Percentiles rank a stretch among this genome's conserved stretches.
Conservation (phyloP, 1,284 basidiomycete species). For the Leccinum holopus region DNA sequence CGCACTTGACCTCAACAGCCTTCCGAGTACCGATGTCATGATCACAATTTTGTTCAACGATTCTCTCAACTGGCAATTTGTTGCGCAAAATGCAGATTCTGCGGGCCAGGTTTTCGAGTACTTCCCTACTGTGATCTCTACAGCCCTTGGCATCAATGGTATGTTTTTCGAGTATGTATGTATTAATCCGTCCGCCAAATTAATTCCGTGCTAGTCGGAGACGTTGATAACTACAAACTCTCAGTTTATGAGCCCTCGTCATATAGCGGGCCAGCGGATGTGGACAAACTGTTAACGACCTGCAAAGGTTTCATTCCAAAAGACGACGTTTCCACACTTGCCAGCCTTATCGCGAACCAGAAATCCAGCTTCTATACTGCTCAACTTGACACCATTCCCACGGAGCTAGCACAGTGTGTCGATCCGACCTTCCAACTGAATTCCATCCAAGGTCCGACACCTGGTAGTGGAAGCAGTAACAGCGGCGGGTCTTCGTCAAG, state of each 20-base stretch:
- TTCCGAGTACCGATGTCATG: slow-evolving; percentile 42
- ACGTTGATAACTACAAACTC: slow-evolving; percentile 57
- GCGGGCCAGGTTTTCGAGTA: slow-evolving; percentile 65
- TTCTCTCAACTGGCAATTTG: slow-evolving; percentile 62
- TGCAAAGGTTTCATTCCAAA: slow-evolving; percentile 61
- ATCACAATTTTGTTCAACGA: slow-evolving; percentile 60
- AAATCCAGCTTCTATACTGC: slow-evolving; percentile 61
- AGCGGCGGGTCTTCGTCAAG: slow-evolving; percentile 11
- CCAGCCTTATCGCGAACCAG: slow-evolving; percentile 52
- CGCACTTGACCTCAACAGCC: slow-evolving; percentile 25
- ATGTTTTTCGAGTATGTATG: slow-evolving; percentile 16
- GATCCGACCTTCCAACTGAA: slow-evolving; percentile 56
- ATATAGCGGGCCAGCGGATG: slow-evolving; percentile 51
- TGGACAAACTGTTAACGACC: slow-evolving; percentile 50
- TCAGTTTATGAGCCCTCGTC: slow-evolving; percentile 55
- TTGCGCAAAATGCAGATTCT: slow-evolving; percentile 46
- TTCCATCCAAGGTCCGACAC: slow-evolving; percentile 42
- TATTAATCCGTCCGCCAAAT: slow-evolving; percentile 15
- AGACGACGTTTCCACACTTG: slow-evolving; percentile 48
- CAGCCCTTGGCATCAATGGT: slow-evolving; percentile 51
- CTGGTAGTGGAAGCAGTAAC: slow-evolving; percentile 26
- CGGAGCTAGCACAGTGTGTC: slow-evolving; percentile 56
- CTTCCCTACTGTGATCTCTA: slow-evolving; percentile 51
- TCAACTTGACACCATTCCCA: slow-evolving; percentile 39
- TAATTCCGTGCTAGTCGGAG: slow-evolving; percentile 25